Evolutionary conservation across 2,329 filamentous ascomycete genomes (phyloP).

Genomic region (Paraphoma chrysanthemicola): DNA sequence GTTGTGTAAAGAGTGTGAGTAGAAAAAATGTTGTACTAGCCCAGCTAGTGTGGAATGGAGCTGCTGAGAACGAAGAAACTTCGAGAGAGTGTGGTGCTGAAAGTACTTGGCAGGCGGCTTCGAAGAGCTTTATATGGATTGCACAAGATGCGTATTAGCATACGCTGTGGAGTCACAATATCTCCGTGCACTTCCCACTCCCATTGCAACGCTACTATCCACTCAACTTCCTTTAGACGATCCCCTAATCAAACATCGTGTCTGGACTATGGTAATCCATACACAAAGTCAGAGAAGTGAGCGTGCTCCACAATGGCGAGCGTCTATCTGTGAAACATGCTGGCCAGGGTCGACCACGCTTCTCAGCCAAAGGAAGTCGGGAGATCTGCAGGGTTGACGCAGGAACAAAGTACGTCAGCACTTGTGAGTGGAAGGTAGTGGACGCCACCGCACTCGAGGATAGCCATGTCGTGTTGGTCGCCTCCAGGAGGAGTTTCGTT

Average conservation of each 20-base stretch:
- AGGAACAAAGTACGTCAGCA: conserved; percentile 38
- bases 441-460: conserved; percentile 15
- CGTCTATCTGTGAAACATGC: conserved; percentile 42
- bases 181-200: neutral
- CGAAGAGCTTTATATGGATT: neutral
- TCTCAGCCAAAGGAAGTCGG: conserved; percentile 39
- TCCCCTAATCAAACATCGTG: conserved; percentile 40
- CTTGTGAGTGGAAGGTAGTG: conserved; percentile 23
- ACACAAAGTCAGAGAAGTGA: conserved; percentile 30
- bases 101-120: conserved; percentile 17
- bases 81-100: conserved; percentile 10
- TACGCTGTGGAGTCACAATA: conserved; percentile 14
- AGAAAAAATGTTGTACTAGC: conserved; percentile 18
- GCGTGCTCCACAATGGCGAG: conserved; percentile 33
- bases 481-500: conserved; percentile 36
- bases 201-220: conserved; percentile 16
- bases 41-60: conserved; percentile 1
- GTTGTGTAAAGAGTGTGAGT: conserved; percentile 16
- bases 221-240: conserved; percentile 13
- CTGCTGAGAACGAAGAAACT: conserved; percentile 20
- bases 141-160: neutral
- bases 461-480: conserved; percentile 17
- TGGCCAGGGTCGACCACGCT: conserved; percentile 26
- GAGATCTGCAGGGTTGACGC: conserved; percentile 20
- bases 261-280: conserved; percentile 30